Evolutionary conservation across 1,284 basidiomycete genomes (phyloP), one percentile per base, ranked within the genome.

Genomic region (Sporisorium reilianum): DNA sequence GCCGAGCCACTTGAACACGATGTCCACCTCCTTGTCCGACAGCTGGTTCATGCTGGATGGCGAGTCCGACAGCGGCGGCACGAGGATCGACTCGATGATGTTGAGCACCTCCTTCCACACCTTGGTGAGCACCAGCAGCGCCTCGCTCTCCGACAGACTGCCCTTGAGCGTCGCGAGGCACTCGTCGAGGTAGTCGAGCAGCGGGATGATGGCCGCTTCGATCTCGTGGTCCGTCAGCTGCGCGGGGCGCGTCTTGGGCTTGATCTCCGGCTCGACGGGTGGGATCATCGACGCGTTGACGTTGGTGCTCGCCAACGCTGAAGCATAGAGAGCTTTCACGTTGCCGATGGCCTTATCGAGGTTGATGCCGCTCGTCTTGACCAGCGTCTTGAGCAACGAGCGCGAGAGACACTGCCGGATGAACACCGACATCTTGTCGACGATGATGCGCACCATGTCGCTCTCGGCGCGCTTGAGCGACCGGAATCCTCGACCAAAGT

Each of bases 381-480:
- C 81, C 23, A 85, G 66, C 26, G 82, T 79, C 59, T 76, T 76
- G 22, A 97, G 87, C 11, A 93, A 89, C 16, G 86, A 86, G 5
- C 92, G 88, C 2, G 95, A 97, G 11, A 99, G 87, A 64, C 91
- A 94, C 84, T 97, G 93, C 45, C 92, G 91, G 77, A 99, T 91
- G 80, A 96, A 92, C 0, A 96, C 94, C 14, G 92, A 90, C 93
- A 99, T 97, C 95, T 98, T 98, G 87, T 99, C 96, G 55, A 98
- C 93, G 85, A 99, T 96, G 48, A 93, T 93, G 9, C 95, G 89
- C 49, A 96, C 90, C 97, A 99, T 98, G 80, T 99, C 96, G 23
- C 90, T 91, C 84, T 99, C 95, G 0, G 94, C 92, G 25, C 96
- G 88, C 86, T 99, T 98, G 78, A 99, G 85, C 50, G 92, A 95